Conservation (phyloP, 2,329 filamentous ascomycete genomes). For the Botrytis fragariae region DNA sequence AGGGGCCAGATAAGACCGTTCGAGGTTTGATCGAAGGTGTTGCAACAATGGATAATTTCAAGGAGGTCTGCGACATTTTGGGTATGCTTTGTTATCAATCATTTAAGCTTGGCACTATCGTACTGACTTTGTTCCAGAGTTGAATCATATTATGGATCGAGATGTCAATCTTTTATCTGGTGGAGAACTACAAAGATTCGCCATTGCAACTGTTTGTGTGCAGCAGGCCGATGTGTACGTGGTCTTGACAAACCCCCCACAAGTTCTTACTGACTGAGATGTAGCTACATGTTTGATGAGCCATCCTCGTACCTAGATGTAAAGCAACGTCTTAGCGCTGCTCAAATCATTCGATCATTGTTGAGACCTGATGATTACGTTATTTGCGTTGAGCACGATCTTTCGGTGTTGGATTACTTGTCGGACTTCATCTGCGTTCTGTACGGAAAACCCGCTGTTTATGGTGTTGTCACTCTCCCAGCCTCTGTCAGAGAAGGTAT, state of each 20-base stretch:
- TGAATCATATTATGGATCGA: conserved; percentile 86
- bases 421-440: conserved; percentile 98
- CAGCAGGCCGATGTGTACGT: conserved; percentile 86
- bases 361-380: conserved; percentile 89
- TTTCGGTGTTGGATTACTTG: conserved; percentile 96
- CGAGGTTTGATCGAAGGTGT: conserved; percentile 74
- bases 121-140: conserved; percentile 54
- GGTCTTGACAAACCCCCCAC: background rate
- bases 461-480: conserved; percentile 95
- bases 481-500: conserved; percentile 97
- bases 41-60: conserved; percentile 71
- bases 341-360: conserved; percentile 86
- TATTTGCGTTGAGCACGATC: conserved; percentile 98
- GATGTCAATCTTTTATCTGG: conserved; percentile 89
- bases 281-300: conserved; percentile 96
- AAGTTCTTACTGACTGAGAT: conserved; percentile 13
- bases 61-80: conserved; percentile 79
- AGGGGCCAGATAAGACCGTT: conserved; percentile 76
- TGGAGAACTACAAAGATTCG: conserved; percentile 97
- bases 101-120: background rate
- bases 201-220: conserved; percentile 92
- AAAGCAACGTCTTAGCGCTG: conserved; percentile 94
- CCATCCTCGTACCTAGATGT: conserved; percentile 99
- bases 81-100: conserved; percentile 42
- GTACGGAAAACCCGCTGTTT: conserved; percentile 92